A percentile compares a stretch with the other conserved stretches of the same genome.
Evolutionary conservation across 192 early-diverging fungal species (phyloP).

Genomic region (Anaeromyces robustus): DNA sequence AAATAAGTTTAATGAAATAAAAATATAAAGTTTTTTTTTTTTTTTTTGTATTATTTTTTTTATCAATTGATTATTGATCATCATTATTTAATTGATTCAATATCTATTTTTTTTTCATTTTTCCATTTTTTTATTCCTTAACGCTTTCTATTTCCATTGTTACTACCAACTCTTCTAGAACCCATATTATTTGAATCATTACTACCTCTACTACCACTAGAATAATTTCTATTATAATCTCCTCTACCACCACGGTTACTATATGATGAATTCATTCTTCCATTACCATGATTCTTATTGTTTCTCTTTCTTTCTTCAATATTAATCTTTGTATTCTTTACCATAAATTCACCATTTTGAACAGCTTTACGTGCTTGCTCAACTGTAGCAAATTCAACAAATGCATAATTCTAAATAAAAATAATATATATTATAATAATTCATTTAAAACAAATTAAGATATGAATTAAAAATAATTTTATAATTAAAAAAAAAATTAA

Average conservation of each 20-base stretch:
- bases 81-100: too few relatives aligned
- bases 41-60: too few relatives aligned
- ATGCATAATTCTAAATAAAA: constrained; percentile 13
- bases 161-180: not conserved
- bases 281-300: not conserved
- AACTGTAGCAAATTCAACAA: constrained; percentile 52
- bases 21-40: too few relatives aligned
- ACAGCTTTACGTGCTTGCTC: constrained; percentile 36
- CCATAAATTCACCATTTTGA: not conserved
- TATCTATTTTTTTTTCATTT: too few relatives aligned
- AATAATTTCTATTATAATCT: not conserved
- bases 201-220: not conserved
- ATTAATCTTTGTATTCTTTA: not conserved
- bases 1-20: too few relatives aligned
- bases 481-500: too few relatives aligned
- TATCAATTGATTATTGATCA: too few relatives aligned
- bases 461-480: too few relatives aligned
- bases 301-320: not conserved
- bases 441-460: too few relatives aligned
- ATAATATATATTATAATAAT: too few relatives aligned
- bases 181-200: not conserved
- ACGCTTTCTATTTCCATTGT: not conserved
- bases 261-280: not conserved
- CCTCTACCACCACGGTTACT: not conserved
- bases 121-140: too few relatives aligned